Evolutionary conservation across 2,329 filamentous ascomycete genomes (phyloP).

Genomic region (Didymella keratinophila): DNA sequence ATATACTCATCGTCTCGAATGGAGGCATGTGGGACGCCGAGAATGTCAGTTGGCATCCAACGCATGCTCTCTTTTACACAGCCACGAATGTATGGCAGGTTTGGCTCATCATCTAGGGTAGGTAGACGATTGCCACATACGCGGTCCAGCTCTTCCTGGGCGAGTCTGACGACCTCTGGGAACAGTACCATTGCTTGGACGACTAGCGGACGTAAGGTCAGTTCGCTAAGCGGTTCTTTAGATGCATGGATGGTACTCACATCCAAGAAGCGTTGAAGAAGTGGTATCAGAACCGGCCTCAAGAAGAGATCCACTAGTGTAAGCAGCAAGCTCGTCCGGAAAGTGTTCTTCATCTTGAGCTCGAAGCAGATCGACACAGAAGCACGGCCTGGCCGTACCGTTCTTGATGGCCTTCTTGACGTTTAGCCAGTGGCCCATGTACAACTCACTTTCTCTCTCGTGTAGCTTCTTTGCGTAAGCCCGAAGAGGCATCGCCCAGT

Average conservation of each 20-base stretch:
- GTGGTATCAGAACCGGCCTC: conserved; percentile 46
- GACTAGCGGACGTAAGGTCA: conserved; percentile 19
- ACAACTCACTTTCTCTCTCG: conserved; percentile 51
- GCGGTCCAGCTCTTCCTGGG: conserved; percentile 41
- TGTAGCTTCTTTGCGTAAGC: conserved; percentile 55
- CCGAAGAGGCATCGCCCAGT: conserved; percentile 42
- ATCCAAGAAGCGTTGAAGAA: conserved; percentile 29
- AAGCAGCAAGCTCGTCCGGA: conserved; percentile 33
- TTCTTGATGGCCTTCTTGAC: conserved; percentile 27
- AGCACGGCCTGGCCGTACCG: conserved; percentile 29
- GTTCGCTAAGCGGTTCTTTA: background rate
- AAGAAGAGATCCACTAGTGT: conserved; percentile 36
- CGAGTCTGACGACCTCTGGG: conserved; percentile 30
- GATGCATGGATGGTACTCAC: conserved; percentile 5
- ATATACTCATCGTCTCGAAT: conserved; percentile 40
- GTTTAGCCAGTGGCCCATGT: conserved; percentile 32
- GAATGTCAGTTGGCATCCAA: conserved; percentile 41
- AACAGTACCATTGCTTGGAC: conserved; percentile 38
- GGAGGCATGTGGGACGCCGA: conserved; percentile 38
- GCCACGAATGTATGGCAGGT: conserved; percentile 38
- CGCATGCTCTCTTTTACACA: conserved; percentile 42
- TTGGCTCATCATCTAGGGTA: conserved; percentile 30
- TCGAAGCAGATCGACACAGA: conserved; percentile 33
- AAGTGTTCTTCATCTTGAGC: conserved; percentile 32
- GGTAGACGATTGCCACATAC: conserved; percentile 46